phyloP scores from a whole-genome alignment of 2,329 filamentous ascomycete species.

The Pyricularia grisea region DNA sequence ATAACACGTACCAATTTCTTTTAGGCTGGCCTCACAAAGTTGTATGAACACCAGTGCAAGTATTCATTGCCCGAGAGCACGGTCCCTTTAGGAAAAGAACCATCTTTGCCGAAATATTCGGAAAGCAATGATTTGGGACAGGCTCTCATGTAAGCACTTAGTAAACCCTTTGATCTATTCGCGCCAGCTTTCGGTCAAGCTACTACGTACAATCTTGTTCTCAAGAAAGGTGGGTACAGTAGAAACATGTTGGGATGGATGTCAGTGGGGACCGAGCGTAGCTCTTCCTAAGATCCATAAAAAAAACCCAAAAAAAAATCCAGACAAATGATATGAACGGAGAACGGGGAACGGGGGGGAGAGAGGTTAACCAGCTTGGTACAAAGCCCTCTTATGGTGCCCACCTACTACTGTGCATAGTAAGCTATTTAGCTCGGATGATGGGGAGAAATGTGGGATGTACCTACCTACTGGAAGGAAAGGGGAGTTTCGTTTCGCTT shows the following conservation, averaged over 20 bases:
- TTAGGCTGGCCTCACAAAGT: too few species aligned
- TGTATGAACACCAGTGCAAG: too few species aligned
- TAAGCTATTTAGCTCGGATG: neutral
- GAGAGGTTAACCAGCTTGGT: neutral
- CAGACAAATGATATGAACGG: neutral
- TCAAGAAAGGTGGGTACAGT: neutral
- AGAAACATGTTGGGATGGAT: neutral
- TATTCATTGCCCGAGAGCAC: neutral
- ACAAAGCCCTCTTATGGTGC: neutral
- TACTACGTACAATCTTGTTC: neutral
- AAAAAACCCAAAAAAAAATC: neutral
- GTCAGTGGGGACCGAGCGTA: neutral
- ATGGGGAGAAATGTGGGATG: neutral
- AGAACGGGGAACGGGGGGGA: neutral
- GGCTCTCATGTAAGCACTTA: neutral
- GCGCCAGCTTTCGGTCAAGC: neutral
- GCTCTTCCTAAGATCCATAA: neutral
- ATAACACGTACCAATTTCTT: neutral
- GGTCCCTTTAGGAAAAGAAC: neutral
- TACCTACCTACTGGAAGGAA: neutral
- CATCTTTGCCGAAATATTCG: neutral
- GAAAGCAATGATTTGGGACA: neutral
- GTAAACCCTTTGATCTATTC: neutral
- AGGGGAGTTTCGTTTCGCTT: neutral
- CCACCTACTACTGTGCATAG: too few species aligned